These are phyloP conservation scores for Phoma herbarum DNA, from an alignment of 2,329 filamentous ascomycete genomes.

Conservation along the genomic window DNA sequence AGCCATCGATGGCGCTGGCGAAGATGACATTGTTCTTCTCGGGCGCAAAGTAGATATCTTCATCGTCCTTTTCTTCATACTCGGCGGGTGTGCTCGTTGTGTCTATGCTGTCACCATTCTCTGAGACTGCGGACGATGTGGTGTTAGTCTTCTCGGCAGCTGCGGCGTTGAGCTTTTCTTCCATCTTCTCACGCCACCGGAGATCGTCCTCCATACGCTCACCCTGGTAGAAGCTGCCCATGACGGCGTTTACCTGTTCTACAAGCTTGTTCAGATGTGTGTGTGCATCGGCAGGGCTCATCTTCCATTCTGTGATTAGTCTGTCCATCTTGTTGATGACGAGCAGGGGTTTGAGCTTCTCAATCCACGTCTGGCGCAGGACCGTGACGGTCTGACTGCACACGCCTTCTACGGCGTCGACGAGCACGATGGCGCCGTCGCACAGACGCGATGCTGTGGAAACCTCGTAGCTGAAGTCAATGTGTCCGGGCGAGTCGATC, in stretches of 20 bases:
- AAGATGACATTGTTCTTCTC: slow-evolving; percentile 99
- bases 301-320: slow-evolving; percentile 90
- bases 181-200: slow-evolving; percentile 92
- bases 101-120: slow-evolving; percentile 64
- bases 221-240: slow-evolving; percentile 97
- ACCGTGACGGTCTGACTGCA: slow-evolving; percentile 99
- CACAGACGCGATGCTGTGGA: slow-evolving; percentile 94
- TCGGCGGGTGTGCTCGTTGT: slow-evolving; percentile 61
- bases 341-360: slow-evolving; percentile 91
- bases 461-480: slow-evolving; percentile 98
- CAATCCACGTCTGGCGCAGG: slow-evolving; percentile 90
- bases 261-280: slow-evolving; percentile 86
- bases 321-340: slow-evolving; percentile 99
- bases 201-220: slow-evolving; percentile 99
- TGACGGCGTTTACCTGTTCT: slow-evolving; percentile 95
- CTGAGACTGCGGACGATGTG: slow-evolving; percentile 54
- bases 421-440: slow-evolving; percentile 91
- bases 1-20: slow-evolving; percentile 96
- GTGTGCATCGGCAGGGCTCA: slow-evolving; percentile 90
- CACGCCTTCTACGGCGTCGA: slow-evolving; percentile 96
- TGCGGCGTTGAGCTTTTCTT: slow-evolving; percentile 80
- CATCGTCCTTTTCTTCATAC: slow-evolving; percentile 92
- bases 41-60: slow-evolving; percentile 96
- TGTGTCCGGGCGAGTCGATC: slow-evolving; percentile 97
- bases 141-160: slow-evolving; percentile 70